Percentiles rank a stretch among this genome's conserved stretches.
Evolutionary conservation across 2,329 filamentous ascomycete species (phyloP).

Genomic region (Chalara sp.): DNA sequence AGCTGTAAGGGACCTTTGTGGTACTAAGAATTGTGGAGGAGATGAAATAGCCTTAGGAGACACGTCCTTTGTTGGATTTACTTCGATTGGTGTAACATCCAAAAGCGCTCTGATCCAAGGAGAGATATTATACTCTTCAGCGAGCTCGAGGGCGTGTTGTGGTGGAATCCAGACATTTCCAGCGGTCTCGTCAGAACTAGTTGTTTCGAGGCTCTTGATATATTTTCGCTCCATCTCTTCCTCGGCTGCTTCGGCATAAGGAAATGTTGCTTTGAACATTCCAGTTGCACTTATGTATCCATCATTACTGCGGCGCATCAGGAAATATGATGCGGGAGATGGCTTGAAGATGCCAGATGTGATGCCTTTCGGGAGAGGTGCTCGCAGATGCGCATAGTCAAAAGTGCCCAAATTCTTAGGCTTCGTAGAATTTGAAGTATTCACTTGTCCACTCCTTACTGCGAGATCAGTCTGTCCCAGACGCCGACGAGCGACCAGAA

Average conservation of each 20-base stretch:
- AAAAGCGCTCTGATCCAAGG: slow-evolving; percentile 90
- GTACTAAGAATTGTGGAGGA: slow-evolving; percentile 64
- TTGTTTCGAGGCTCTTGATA: slow-evolving; percentile 75
- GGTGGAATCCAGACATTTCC: slow-evolving; percentile 96
- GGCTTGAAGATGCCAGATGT: slow-evolving; percentile 89
- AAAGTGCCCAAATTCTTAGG: slow-evolving; percentile 72
- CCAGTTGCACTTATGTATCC: slow-evolving; percentile 80
- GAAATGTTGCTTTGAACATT: slow-evolving; percentile 89
- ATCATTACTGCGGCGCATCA: slow-evolving; percentile 87
- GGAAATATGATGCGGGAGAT: slow-evolving; percentile 82
- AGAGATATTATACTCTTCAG: slow-evolving; percentile 78
- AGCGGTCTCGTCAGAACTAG: slow-evolving; percentile 85
- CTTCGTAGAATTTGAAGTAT: slow-evolving; percentile 64
- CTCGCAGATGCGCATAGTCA: slow-evolving; percentile 92
- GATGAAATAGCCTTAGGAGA: slow-evolving; percentile 70
- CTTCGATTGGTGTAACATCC: slow-evolving; percentile 71
- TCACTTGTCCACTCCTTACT: slow-evolving; percentile 71
- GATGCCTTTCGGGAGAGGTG: slow-evolving; percentile 85
- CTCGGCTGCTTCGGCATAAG: slow-evolving; percentile 65
- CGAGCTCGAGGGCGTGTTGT: slow-evolving; percentile 69
- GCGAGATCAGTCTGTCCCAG: slow-evolving; percentile 88
- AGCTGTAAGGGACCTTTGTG: slow-evolving; percentile 30
- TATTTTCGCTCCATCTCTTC: slow-evolving; percentile 73
- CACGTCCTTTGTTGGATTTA: slow-evolving; percentile 29
- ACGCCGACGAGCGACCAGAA: slow-evolving; percentile 66